Percentiles rank a stretch among this genome's conserved stretches.
These are phyloP conservation scores for Pestalotiopsis sp. DNA, from an alignment of 2,329 filamentous ascomycete genomes.

Conservation along the genomic window DNA sequence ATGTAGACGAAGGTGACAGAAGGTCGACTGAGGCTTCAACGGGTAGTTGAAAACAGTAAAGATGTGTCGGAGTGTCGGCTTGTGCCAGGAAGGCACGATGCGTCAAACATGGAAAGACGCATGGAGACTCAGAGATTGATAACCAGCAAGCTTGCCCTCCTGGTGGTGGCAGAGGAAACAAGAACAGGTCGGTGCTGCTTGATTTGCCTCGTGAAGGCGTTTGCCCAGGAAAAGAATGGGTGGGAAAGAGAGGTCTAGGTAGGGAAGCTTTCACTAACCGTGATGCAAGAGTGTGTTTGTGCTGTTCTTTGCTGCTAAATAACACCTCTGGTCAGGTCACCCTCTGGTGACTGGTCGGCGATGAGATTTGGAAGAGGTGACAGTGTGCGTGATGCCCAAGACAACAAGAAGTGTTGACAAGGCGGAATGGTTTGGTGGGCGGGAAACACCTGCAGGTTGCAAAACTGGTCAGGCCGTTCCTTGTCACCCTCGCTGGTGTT, in stretches of 20 bases:
- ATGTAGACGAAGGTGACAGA: background rate
- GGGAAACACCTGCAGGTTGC: background rate
- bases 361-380: background rate
- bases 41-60: background rate
- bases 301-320: background rate
- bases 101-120: background rate
- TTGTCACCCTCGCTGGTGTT: background rate
- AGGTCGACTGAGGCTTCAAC: background rate
- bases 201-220: background rate
- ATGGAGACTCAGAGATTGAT: too few species aligned
- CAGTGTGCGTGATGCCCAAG: background rate
- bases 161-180: background rate
- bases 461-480: background rate
- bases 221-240: background rate
- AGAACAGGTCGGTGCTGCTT: background rate
- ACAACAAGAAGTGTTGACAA: background rate
- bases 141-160: background rate
- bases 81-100: background rate
- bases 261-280: background rate
- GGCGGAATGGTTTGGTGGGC: background rate
- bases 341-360: background rate
- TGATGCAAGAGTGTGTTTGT: background rate
- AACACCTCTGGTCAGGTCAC: background rate
- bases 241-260: background rate
- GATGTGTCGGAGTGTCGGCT: background rate